Conservation (phyloP, 2,329 filamentous ascomycete genomes). For the Orbilia blumenaviensis region DNA sequence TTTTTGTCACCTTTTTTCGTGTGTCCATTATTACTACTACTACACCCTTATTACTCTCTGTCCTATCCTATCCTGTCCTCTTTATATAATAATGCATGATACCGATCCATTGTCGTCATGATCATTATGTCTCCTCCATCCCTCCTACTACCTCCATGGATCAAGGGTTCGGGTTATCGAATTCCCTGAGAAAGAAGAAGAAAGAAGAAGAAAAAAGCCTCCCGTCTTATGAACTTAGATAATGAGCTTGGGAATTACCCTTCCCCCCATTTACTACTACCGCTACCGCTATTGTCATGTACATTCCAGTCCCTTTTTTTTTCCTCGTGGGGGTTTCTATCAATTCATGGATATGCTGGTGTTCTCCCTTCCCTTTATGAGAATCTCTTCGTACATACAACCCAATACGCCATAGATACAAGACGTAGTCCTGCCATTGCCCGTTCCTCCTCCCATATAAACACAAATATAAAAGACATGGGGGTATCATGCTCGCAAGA, state of each 20-base stretch:
- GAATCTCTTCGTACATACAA: not conserved
- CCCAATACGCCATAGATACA: too few relatives aligned
- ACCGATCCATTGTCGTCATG: slow-evolving; percentile 34
- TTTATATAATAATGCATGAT: slow-evolving; percentile 50
- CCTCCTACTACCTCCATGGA: not conserved
- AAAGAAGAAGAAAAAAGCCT: not conserved
- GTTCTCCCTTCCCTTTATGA: slow-evolving; percentile 14
- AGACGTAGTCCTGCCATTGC: too few relatives aligned
- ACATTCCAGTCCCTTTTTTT: slow-evolving; percentile 49
- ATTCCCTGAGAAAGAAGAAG: not conserved
- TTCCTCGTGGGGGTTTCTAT: slow-evolving; percentile 31
- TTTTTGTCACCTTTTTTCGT: not conserved
- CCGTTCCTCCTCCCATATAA: too few relatives aligned
- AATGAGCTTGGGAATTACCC: slow-evolving; percentile 35
- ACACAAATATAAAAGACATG: not conserved
- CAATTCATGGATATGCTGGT: slow-evolving; percentile 49
- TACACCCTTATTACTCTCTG: not conserved
- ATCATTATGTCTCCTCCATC: slow-evolving; percentile 19
- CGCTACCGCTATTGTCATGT: slow-evolving; percentile 40
- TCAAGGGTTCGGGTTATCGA: not conserved
- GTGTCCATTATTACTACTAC: slow-evolving; percentile 7
- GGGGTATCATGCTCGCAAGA: slow-evolving; percentile 28
- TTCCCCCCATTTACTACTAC: slow-evolving; percentile 6
- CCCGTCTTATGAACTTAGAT: slow-evolving; percentile 15
- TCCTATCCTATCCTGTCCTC: not conserved